Evolutionary conservation across 306 rosid genomes (phyloP), one percentile per base, ranked within the genome.

Genomic region (Trifolium repens): DNA sequence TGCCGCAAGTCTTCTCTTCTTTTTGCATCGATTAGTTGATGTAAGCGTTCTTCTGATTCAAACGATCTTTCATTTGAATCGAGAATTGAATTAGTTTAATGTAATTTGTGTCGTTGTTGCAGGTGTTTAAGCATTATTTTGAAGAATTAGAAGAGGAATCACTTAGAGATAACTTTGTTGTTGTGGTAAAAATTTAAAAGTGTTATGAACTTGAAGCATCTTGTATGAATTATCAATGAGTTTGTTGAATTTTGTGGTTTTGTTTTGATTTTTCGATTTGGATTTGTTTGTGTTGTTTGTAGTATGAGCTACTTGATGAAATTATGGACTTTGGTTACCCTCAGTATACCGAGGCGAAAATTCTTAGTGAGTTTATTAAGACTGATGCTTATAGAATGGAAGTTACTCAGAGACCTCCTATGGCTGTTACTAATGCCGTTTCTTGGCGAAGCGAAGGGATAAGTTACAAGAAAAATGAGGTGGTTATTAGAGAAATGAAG

Each of bases 401-500:
- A 74, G 97, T 89, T 70, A 89, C 89, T 3, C 98, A 93, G 89
- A 91, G 97, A 79, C 98, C 98, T 80, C 98, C 98, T 40, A 93
- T 93, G 98, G 98, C 98, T 9, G 98, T 93, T 49, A 93, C 98
- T 16, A 93, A 93, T 81, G 98, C 98, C 8, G 98, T 93, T 54
- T 93, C 98, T 62, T 93, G 98, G 98, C 98, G 97, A 43, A 93
- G 98, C 8, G 98, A 93, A 88, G 98, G 98, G 22, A 82, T 93
- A 77, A 84, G 62, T 66, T 91, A 93, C 87, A 93, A 93, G 92
- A 93, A 93, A 80, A 93, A 93, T 73, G 98, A 93, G 88, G 98
- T 93, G 76, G 30, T 81, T 60, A 59, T 70, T 69, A 37, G 32
- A 46, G 46, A 17, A 5, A 5, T 61, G 43, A 61, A 61, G 2